Base-by-base conservation (phyloP, 2,329 filamentous ascomycete genomes). In the Drechslerella stenobrocha region DNA sequence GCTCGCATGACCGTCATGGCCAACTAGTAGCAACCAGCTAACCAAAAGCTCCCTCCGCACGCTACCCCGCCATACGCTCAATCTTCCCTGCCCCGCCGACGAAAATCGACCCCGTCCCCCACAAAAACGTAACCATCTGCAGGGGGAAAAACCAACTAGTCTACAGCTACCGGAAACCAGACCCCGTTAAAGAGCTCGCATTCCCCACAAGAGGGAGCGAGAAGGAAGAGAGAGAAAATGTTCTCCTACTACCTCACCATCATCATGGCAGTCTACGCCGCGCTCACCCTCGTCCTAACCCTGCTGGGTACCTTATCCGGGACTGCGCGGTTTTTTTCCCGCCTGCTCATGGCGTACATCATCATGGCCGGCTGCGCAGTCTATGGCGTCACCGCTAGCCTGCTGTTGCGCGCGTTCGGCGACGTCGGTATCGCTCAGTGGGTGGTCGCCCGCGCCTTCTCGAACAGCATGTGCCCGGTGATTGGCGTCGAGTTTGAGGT, bases 381-480 rank as follows among this genome's bases (percentile, higher is more conserved):
- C 72, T 95, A 89, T 77, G 93, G 91, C 66, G 88, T 89, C 63
- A 69, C 89, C 46, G 85, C 85, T 24, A 90, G 88, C 44, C 82
- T 91, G 69, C 73, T 83, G 64, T 81, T 97, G 70, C 85, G 87
- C 46, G 73, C 88, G 13, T 72, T 85, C 48, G 90, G 90, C 65
- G 83, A 87, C 73, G 85, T 85, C 65, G 85, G 87, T 57, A 83
- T 90, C 70, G 84, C 88, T 24, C 93, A 97, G 80, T 97, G 90
- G 89, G 84, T 89, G 35, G 84, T 84, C 7, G 93, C 80, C 5
- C 84, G 90, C 69, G 78, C 81, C 70, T 97, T 96, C 81, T 88
- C 91, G 76, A 88, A 84, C 78, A 76, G 83, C 71, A 95, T 96
- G 87, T 81, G 81, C 72, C 76, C 82, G 45, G 82, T 84, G 47